Evolutionary conservation across 805 yeast species (phyloP), one percentile per base, ranked within the genome.

Genomic region (Tetrapisispora fleetii): DNA sequence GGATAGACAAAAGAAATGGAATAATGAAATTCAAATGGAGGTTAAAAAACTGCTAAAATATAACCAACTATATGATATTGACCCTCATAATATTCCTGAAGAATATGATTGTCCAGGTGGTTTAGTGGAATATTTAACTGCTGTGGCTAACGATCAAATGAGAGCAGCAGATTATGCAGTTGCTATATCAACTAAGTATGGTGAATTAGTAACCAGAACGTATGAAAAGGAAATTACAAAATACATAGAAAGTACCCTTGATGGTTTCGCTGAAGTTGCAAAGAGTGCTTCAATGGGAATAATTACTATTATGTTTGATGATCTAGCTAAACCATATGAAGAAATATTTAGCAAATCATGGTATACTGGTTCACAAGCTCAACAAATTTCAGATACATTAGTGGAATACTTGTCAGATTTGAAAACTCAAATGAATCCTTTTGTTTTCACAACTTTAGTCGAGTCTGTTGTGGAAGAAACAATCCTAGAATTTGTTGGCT

Each of bases 111-210:
- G 82, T 4, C 78, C 83, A n/a, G 80, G 85, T 22, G 96, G 96
- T 1, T 69, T 88, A 30, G 72, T 83, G 37, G 96, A 88, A 58
- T 88, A 88, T 65, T 67, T 85, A 46, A 77, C 85, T 16, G 95
- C 95, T 0, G 73, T 86, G 17, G 91, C 90, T 2, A 88, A 88
- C 65, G 93, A 90, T 55, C 95, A 85, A 65, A 78, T 81, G 70
- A 73, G 80, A 52, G 82, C 82, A 16, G 83, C 85, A 2, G 83
- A 79, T 55, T 78, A 78, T 53, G 69, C 82, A 2, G 93, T 85
- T 53, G 83, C 85, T 22, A 80, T 85, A 49, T 75, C 83, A 6
- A 78, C 78, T 44, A 75, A 83, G 50, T 75, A 83, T 56, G 77
- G 79, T 21, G 79, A 77, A n/a, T 71, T 79, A 58, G 84, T 87